phyloP scores from a whole-genome alignment of 139 green algal species.

The Monoraphidium neglectum region DNA sequence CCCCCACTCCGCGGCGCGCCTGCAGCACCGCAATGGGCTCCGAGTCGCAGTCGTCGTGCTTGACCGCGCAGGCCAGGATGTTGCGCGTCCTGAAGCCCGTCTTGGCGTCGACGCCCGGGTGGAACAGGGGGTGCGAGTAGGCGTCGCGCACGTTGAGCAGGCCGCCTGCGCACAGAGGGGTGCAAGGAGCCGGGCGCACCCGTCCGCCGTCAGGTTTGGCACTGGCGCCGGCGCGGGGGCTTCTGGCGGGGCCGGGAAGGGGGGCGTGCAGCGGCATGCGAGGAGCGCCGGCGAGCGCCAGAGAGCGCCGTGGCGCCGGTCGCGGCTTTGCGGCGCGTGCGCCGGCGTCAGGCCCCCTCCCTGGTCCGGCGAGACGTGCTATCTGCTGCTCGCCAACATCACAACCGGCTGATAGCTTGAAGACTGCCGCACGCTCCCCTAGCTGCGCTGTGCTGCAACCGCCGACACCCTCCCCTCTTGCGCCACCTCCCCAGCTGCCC shows the following conservation, averaged over 20 bases:
- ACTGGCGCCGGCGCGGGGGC: neutral
- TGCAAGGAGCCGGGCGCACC: too few relatives aligned
- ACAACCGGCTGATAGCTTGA: neutral
- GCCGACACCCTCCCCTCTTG: too few relatives aligned
- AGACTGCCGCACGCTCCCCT: neutral
- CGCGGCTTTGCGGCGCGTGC: too few relatives aligned
- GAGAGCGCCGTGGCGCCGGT: too few relatives aligned
- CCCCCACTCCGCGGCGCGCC: conserved; percentile 29
- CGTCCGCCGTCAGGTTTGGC: neutral
- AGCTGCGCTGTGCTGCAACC: neutral
- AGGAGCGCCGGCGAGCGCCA: too few relatives aligned
- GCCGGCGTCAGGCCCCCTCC: too few relatives aligned
- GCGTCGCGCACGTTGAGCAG: conserved; percentile 67
- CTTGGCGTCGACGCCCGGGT: conserved; percentile 47
- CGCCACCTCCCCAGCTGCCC: too few relatives aligned
- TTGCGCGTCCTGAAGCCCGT: conserved; percentile 58
- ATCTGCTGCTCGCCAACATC: too few relatives aligned
- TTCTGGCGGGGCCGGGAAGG: neutral
- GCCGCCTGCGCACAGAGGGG: conserved; percentile 26
- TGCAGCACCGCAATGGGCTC: conserved; percentile 63
- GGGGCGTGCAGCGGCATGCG: too few relatives aligned
- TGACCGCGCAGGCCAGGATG: conserved; percentile 64
- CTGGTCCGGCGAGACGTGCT: too few relatives aligned
- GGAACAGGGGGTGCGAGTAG: conserved; percentile 63
- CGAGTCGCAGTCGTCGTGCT: conserved; percentile 55